Evolutionary conservation across 371 early-diverging fungal species (phyloP), one percentile per base, ranked within the genome.

Genomic region (Mortierella sp.): DNA sequence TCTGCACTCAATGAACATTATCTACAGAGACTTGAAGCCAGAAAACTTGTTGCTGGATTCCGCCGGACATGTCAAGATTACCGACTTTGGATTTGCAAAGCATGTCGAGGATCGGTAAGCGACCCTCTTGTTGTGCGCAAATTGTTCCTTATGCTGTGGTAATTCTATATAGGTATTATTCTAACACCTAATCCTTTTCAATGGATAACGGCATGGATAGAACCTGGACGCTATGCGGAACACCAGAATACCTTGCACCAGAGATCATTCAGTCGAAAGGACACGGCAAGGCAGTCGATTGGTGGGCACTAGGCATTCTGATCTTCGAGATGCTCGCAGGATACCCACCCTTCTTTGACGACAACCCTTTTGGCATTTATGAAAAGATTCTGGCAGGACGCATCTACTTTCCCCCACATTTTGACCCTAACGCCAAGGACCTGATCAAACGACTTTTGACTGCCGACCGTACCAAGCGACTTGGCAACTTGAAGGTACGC

Each of bases 71-170:
- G 94, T 99, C 76, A 98, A 98, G 89, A 96, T 99, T 72, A 97
- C 99, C 5, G 99, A 99, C 89, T 99, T 99, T 92, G 99, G 99
- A 8, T 99, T 99, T 92, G 98, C 99, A 26, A 99, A 98, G 86
- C 90, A 89, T 89, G 88, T 87, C 5, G 37, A 37, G 40, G 64
- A 64, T 21, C 64, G 64, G 64, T 64, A 64, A 16, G 34, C 21
- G 19, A 64, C 14, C 9, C 9, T 31, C 19, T 26, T 55, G n/a
- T 21, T 26, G 9, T 57, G 1, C 0, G 53, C 21, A 24, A 53
- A 53, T n/a, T n/a, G 21, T 53, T 4, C 16, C 53, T 53, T 5
- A 21, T 24, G 53, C 4, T 53, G 6, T 53, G 53, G 53, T 24
- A 3, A 46, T 46, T 2, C 13, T 46, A 1, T 46, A 13, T 46